A percentile compares a stretch with the other conserved stretches of the same genome.
These are phyloP conservation scores for Penicillium riverlandense DNA, from an alignment of 495 filamentous ascomycete species.

Conservation along the genomic window DNA sequence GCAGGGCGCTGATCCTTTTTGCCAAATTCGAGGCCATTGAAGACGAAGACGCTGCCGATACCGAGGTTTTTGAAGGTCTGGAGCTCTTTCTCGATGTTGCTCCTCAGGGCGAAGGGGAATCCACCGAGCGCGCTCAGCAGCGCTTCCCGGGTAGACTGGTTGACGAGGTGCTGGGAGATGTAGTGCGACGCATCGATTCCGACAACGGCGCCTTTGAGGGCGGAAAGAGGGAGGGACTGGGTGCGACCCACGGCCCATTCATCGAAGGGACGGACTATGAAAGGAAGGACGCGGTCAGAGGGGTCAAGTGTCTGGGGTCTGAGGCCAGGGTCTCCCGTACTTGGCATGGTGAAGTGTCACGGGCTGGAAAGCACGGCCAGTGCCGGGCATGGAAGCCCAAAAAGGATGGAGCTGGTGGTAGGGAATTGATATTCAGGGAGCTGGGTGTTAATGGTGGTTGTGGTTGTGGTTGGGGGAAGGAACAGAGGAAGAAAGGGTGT, in stretches of 20 bases:
- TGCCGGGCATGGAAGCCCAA: slow-evolving; percentile 23
- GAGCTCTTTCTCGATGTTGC: slow-evolving; percentile 67
- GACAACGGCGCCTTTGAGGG: slow-evolving; percentile 63
- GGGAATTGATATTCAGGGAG: slow-evolving; percentile 3
- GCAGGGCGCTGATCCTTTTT: slow-evolving; percentile 58
- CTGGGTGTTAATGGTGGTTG: not conserved
- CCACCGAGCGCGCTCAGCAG: slow-evolving; percentile 87
- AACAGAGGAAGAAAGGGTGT: slow-evolving; percentile 11
- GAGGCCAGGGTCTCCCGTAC: slow-evolving; percentile 14
- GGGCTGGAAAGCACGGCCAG: slow-evolving; percentile 21
- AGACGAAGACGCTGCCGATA: slow-evolving; percentile 74
- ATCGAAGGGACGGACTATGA: slow-evolving; percentile 53
- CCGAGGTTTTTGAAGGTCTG: slow-evolving; percentile 52
- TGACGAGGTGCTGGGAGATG: slow-evolving; percentile 64
- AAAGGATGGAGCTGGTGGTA: slow-evolving; percentile 3
- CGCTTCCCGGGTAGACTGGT: slow-evolving; percentile 65
- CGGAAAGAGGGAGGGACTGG: slow-evolving; percentile 50
- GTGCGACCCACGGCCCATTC: slow-evolving; percentile 47
- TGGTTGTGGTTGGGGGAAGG: not conserved
- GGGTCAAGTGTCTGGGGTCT: not conserved
- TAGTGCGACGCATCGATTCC: slow-evolving; percentile 90
- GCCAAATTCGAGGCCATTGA: slow-evolving; percentile 74
- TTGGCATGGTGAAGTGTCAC: slow-evolving; percentile 32
- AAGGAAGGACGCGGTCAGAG: not conserved
- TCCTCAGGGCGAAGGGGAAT: slow-evolving; percentile 67